These are phyloP conservation scores for Ocimum tenuiflorum DNA, from an alignment of 257 asterid genomes.

Conservation along the genomic window DNA sequence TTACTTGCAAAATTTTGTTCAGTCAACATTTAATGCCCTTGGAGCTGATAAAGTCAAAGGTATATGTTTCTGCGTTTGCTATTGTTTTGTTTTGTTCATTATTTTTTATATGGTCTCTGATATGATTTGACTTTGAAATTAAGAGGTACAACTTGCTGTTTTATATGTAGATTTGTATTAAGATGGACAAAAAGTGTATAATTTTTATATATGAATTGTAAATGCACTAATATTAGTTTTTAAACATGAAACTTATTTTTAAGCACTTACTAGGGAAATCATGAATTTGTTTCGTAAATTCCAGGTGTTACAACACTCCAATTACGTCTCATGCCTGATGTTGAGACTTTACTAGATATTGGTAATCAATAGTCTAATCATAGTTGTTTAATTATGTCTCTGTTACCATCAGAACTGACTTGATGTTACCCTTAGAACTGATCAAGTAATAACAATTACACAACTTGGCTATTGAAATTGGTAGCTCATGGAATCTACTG, in stretches of 20 bases:
- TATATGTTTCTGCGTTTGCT: slow-evolving; percentile 20
- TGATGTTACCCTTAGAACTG: not conserved
- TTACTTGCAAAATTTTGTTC: slow-evolving; percentile 86
- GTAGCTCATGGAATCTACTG: not conserved
- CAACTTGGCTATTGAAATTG: not conserved
- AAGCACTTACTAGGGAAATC: not conserved
- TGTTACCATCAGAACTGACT: too few species aligned
- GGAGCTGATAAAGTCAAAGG: slow-evolving; percentile 80
- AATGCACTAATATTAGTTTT: too few species aligned
- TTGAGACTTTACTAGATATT: not conserved
- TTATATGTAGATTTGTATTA: not conserved
- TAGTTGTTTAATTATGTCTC: not conserved
- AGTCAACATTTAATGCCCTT: slow-evolving; percentile 81
- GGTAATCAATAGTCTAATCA: not conserved
- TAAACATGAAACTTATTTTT: too few species aligned
- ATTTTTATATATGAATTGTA: not conserved
- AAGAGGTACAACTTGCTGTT: not conserved
- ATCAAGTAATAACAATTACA: not conserved
- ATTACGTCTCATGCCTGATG: not conserved
- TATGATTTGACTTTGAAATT: slow-evolving; percentile 1
- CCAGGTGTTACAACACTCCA: not conserved
- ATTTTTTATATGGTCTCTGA: not conserved
- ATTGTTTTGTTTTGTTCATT: not conserved
- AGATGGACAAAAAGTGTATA: not conserved
- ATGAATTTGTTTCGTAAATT: not conserved